Evolutionary conservation across 2,329 filamentous ascomycete species (phyloP).

Genomic region (Pyrenophora teres): DNA sequence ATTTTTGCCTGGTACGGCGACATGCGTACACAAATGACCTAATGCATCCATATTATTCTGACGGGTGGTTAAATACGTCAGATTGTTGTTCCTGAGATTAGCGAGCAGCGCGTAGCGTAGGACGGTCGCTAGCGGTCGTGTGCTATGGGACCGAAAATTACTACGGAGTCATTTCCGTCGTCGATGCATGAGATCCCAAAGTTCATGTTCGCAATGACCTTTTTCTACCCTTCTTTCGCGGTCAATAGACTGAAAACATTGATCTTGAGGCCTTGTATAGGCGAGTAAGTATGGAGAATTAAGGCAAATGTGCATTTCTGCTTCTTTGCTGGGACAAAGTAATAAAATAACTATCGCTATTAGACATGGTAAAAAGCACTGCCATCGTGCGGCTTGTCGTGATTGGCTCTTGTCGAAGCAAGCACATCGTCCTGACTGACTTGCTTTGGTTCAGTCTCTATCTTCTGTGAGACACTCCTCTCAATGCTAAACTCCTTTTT

Average conservation of each 20-base stretch:
- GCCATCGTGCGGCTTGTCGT: constrained; percentile 19
- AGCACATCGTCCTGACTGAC: constrained; percentile 12
- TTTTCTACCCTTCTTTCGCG: no score
- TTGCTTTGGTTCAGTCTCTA: constrained; percentile 1
- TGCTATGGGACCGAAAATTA: neutral
- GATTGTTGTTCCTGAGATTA: neutral
- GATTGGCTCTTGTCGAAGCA: constrained; percentile 14
- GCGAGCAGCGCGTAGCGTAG: neutral
- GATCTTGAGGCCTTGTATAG: no score
- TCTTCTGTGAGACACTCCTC: constrained; percentile 12
- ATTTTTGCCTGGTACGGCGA: no score
- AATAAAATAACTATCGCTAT: neutral
- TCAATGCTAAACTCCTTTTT: constrained; percentile 29
- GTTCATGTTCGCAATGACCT: neutral
- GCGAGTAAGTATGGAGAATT: no score
- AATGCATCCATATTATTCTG: no score
- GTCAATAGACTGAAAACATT: no score
- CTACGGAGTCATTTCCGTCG: neutral
- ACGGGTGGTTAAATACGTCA: neutral
- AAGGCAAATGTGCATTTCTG: no score
- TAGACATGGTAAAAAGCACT: constrained; percentile 21
- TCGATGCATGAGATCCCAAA: neutral
- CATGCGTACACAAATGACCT: no score
- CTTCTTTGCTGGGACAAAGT: no score
- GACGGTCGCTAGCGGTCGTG: constrained; percentile 1